Percentiles rank a stretch among this genome's conserved stretches.
Conservation (phyloP, 2,329 filamentous ascomycete genomes). For the Trichoderma arundinaceum region DNA sequence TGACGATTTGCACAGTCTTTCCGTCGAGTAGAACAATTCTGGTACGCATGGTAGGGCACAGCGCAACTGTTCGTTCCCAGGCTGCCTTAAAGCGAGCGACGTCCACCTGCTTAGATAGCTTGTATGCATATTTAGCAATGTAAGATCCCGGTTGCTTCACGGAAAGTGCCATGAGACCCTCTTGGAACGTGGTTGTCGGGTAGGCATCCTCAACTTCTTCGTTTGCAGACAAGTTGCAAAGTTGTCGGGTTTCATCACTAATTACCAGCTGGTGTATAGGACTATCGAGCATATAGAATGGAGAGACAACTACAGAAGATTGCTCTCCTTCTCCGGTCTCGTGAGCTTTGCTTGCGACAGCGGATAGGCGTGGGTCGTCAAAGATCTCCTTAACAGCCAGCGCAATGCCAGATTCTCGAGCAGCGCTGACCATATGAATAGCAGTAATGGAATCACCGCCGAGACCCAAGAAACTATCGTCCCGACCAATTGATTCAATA, state of each 20-base stretch:
- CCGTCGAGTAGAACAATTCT: conserved; percentile 29
- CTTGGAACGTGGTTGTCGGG: conserved; percentile 33
- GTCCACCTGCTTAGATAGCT: neutral
- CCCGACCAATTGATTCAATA: conserved; percentile 31
- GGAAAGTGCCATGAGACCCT: conserved; percentile 33
- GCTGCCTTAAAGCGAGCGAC: conserved; percentile 22
- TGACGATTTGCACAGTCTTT: neutral
- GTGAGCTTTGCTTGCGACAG: conserved; percentile 24
- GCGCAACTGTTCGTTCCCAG: conserved; percentile 30
- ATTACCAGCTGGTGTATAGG: neutral
- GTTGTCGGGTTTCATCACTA: neutral
- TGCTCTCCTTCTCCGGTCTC: neutral
- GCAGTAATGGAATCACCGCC: conserved; percentile 36
- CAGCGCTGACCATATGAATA: conserved; percentile 21
- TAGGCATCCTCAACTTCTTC: conserved; percentile 31
- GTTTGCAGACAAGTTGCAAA: neutral
- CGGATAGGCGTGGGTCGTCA: conserved; percentile 30
- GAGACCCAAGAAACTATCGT: conserved; percentile 35
- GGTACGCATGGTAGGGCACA: conserved; percentile 30
- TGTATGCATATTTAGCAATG: conserved; percentile 14
- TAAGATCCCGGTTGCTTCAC: conserved; percentile 32
- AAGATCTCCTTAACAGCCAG: conserved; percentile 34
- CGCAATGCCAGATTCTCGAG: neutral
- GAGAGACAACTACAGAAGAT: neutral
- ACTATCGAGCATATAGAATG: conserved; percentile 8